A percentile compares a stretch with the other conserved stretches of the same genome.
Evolutionary conservation across 495 filamentous ascomycete species (phyloP).

Genomic region (Glarea lozoyensis): DNA sequence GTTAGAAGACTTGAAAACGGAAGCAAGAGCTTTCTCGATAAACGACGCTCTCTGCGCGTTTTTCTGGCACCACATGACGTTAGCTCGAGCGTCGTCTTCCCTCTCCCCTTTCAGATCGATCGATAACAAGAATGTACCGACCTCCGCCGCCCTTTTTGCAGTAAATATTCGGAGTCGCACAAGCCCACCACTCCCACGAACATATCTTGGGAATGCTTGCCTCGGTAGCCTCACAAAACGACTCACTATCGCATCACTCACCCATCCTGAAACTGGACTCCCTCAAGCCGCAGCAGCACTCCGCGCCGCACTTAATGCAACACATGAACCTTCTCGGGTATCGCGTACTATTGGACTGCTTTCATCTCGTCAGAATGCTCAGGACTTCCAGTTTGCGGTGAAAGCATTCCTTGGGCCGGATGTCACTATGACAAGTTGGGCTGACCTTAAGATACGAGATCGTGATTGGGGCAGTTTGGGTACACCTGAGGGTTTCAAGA

Average conservation of each 20-base stretch:
- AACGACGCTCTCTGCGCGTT: slow-evolving; percentile 10
- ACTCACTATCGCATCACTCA: background rate
- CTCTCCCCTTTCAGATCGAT: background rate
- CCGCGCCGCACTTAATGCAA: slow-evolving; percentile 1
- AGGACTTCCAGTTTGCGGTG: slow-evolving; percentile 4
- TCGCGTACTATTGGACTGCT: slow-evolving; percentile 9
- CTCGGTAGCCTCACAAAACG: background rate
- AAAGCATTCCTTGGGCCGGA: slow-evolving; percentile 8
- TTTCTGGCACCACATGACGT: slow-evolving; percentile 10
- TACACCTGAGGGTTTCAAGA: slow-evolving; percentile 3
- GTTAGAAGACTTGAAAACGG: slow-evolving; percentile 2
- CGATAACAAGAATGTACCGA: background rate
- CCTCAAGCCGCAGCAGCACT: background rate
- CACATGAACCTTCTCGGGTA: background rate
- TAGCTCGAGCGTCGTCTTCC: slow-evolving; percentile 2
- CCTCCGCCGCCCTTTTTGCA: slow-evolving; percentile 1
- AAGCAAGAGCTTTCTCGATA: slow-evolving; percentile 5
- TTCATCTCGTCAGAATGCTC: background rate
- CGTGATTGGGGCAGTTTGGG: slow-evolving; percentile 4
- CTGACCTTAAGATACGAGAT: slow-evolving; percentile 3
- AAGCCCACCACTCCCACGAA: slow-evolving; percentile 8
- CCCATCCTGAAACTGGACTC: slow-evolving; percentile 1
- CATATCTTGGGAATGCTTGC: slow-evolving; percentile 8
- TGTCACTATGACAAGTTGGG: slow-evolving; percentile 2
- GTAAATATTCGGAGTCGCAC: slow-evolving; percentile 7